Evolutionary conservation across 2,329 filamentous ascomycete genomes (phyloP).

Genomic region (Cryphonectria nitschkei): DNA sequence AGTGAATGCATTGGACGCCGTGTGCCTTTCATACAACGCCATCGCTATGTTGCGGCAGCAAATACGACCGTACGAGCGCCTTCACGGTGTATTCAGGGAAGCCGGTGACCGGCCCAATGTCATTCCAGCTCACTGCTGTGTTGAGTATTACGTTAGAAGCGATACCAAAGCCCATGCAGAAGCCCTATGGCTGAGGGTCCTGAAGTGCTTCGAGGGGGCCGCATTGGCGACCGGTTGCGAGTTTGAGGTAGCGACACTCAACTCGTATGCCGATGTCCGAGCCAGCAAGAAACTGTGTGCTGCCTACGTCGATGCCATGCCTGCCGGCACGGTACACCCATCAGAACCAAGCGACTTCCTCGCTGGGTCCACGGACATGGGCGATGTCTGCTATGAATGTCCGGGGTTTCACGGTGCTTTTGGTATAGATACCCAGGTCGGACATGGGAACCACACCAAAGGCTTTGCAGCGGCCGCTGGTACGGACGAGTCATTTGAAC

Average conservation of each 20-base stretch:
- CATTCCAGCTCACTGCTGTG: constrained; percentile 43
- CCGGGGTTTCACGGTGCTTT: constrained; percentile 49
- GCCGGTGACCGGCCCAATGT: constrained; percentile 42
- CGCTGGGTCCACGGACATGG: constrained; percentile 43
- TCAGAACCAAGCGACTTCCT: constrained; percentile 37
- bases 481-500: constrained; percentile 41
- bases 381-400: constrained; percentile 48
- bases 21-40: constrained; percentile 45
- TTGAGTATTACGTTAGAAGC: constrained; percentile 50
- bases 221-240: constrained; percentile 43
- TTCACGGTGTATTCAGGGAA: constrained; percentile 53
- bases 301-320: constrained; percentile 38
- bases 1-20: constrained; percentile 54
- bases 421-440: constrained; percentile 41
- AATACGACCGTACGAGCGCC: constrained; percentile 49
- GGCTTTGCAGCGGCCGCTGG: constrained; percentile 45
- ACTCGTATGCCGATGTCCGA: constrained; percentile 39
- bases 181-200: constrained; percentile 37
- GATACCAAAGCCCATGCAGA: constrained; percentile 42
- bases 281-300: constrained; percentile 21
- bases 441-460: constrained; percentile 47
- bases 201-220: constrained; percentile 41
- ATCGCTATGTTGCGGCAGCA: constrained; percentile 55
- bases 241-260: constrained; percentile 36
- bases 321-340: constrained; percentile 36